phyloP scores from a whole-genome alignment of 495 filamentous ascomycete genomes.

The Podospora pseudoanserina region DNA sequence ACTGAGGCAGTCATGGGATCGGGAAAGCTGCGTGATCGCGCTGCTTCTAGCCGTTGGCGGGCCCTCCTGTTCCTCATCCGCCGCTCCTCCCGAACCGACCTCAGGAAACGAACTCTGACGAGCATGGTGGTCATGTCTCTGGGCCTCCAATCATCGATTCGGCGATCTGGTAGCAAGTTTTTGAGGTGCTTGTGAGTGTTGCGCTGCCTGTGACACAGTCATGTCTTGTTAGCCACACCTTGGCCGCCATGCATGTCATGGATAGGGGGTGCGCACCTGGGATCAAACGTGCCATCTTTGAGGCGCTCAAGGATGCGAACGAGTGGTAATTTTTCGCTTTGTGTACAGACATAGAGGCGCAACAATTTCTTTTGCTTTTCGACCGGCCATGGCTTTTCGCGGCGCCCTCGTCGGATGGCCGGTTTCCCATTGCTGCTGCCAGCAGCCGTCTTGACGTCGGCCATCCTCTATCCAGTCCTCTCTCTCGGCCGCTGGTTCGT shows the following conservation, averaged over 20 bases:
- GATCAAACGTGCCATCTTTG: slow-evolving; percentile 34
- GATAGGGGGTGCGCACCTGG: slow-evolving; percentile 26
- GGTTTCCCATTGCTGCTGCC: slow-evolving; percentile 13
- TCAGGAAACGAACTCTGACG: slow-evolving; percentile 31
- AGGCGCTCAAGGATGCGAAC: slow-evolving; percentile 33
- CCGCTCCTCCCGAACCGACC: slow-evolving; percentile 29
- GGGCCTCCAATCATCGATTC: slow-evolving; percentile 37
- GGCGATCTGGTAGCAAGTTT: slow-evolving; percentile 33
- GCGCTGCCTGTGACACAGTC: slow-evolving; percentile 26
- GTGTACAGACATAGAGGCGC: slow-evolving; percentile 35
- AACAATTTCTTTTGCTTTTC: slow-evolving; percentile 34
- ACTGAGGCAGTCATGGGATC: background rate
- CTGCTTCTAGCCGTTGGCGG: slow-evolving; percentile 18
- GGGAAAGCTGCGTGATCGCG: slow-evolving; percentile 5
- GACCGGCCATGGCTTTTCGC: slow-evolving; percentile 35
- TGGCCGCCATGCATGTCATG: background rate
- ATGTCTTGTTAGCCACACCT: background rate
- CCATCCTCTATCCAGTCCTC: background rate
- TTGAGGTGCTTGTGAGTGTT: slow-evolving; percentile 37
- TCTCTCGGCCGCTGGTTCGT: background rate
- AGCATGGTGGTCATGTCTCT: slow-evolving; percentile 32
- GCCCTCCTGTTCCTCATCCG: slow-evolving; percentile 22
- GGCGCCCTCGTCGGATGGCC: slow-evolving; percentile 27
- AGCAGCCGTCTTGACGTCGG: background rate
- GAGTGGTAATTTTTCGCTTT: slow-evolving; percentile 35